A percentile compares a stretch with the other conserved stretches of the same genome.
phyloP scores from a whole-genome alignment of 139 green algal species.

The Dunaliella primolecta region DNA sequence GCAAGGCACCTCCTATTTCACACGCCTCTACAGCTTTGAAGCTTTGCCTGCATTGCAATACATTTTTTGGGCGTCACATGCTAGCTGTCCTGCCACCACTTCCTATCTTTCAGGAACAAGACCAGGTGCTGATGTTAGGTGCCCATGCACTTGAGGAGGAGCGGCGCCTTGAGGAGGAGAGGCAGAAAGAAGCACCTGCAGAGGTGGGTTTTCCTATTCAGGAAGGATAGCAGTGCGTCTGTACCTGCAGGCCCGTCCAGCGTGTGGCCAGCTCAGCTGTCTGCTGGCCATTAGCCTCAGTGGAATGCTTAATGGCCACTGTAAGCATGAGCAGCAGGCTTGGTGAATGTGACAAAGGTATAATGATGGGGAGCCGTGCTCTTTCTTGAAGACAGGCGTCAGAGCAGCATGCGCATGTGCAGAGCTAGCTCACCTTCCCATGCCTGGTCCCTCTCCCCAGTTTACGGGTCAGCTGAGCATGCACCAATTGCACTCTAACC shows the following conservation, averaged over 20 bases:
- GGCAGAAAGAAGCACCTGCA: slow-evolving; percentile 37
- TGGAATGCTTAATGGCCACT: neutral
- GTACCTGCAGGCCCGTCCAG: no score
- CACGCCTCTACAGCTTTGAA: no score
- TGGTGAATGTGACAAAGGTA: neutral
- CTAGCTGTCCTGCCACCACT: no score
- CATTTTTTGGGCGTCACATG: no score
- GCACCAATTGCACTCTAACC: neutral
- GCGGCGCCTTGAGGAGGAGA: slow-evolving; percentile 48
- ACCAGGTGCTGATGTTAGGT: neutral
- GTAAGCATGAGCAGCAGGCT: neutral
- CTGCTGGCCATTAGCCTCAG: neutral
- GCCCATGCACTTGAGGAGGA: slow-evolving; percentile 53
- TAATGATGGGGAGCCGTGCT: no score
- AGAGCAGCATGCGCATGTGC: no score
- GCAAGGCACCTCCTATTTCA: no score
- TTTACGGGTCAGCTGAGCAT: neutral
- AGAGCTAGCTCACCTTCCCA: no score
- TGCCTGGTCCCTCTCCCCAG: no score
- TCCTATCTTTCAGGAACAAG: neutral
- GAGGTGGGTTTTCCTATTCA: slow-evolving; percentile 8
- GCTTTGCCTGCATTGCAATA: no score
- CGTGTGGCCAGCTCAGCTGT: neutral
- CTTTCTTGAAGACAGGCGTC: no score
- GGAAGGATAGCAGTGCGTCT: no score